Evolutionary conservation across 2,329 filamentous ascomycete species (phyloP), one percentile per base, ranked within the genome.

Genomic region (Thielaviopsis euricoi): DNA sequence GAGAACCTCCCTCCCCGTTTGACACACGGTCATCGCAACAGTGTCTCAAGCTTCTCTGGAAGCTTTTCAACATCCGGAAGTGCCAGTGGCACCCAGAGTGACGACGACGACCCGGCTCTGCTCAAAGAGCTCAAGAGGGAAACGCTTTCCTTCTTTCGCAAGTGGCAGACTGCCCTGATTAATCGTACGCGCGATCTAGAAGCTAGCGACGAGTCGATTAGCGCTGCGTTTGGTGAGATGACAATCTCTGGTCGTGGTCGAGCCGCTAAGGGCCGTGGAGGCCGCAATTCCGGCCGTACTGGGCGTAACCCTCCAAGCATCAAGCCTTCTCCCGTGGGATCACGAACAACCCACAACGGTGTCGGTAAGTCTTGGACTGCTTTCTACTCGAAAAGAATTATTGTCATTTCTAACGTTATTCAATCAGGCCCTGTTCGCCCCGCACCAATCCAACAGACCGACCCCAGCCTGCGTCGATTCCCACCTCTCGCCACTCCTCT

Each of bases 141-240:
- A 57, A 78, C 83, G 1, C 67, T 94, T 5, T 71, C 76, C 6
- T 82, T 85, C 66, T 95, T 91, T 66, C 82, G 86, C 59, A 85
- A 88, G 62, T 97, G 91, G 91, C 80, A 87, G 64, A 76, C 81
- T 6, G 74, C 75, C 13, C 79, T 95, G 10, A 72, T 87, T 48
- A 76, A 80, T 58, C 80, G 89, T 15, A 73, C 95, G 23, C 80
- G 82, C 19, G 85, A 93, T 40, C 76, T 89, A 12, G 56, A 60
- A 29, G 55, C 49, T 21, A 52, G 23, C 37, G 55, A 60, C 52
- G 43, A 55, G 21, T 19, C 50, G 3, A 53, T 43, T 17, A 26
- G 52, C 9, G 29, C 53, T n/a, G 52, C 53, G 6, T 43, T 37
- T 23, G 51, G 50, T 19, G 55, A 60, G 37, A 21, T 53, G 15